Evolutionary conservation across 495 filamentous ascomycete species (phyloP).

Genomic region (Pyronema omphalodes): DNA sequence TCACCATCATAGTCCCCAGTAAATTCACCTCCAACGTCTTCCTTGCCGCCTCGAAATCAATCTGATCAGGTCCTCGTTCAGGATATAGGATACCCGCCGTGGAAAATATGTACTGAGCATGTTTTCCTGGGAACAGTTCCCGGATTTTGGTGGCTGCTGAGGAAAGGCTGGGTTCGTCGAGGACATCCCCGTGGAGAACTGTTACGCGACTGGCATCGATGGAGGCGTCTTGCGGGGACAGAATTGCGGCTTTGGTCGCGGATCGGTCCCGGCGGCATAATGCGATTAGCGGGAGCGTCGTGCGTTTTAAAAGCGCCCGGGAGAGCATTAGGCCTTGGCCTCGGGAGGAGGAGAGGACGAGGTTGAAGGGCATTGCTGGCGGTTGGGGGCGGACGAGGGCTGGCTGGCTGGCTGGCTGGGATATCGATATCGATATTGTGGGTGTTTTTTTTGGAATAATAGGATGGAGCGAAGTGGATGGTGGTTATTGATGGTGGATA

Average conservation of each 20-base stretch:
- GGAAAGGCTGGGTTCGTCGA: conserved; percentile 33
- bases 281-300: conserved; percentile 49
- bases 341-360: conserved; percentile 49
- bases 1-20: conserved; percentile 52
- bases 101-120: conserved; percentile 50
- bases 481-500: no score
- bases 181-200: conserved; percentile 28
- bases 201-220: conserved; percentile 27
- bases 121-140: conserved; percentile 33
- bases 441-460: no score
- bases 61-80: conserved; percentile 49
- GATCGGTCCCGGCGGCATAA: conserved; percentile 44
- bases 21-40: conserved; percentile 50
- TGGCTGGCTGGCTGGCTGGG: no score
- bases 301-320: conserved; percentile 44
- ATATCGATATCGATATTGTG: no score
- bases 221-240: conserved; percentile 17
- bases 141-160: conserved; percentile 28
- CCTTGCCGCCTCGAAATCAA: conserved; percentile 37
- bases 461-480: no score
- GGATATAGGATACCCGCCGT: conserved; percentile 57
- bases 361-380: conserved; percentile 17
- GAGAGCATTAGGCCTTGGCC: conserved; percentile 59
- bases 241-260: conserved; percentile 33
- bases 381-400: no score